These are phyloP conservation scores for Aspergillus udagawae DNA, from an alignment of 2,329 filamentous ascomycete species.

Conservation along the genomic window DNA sequence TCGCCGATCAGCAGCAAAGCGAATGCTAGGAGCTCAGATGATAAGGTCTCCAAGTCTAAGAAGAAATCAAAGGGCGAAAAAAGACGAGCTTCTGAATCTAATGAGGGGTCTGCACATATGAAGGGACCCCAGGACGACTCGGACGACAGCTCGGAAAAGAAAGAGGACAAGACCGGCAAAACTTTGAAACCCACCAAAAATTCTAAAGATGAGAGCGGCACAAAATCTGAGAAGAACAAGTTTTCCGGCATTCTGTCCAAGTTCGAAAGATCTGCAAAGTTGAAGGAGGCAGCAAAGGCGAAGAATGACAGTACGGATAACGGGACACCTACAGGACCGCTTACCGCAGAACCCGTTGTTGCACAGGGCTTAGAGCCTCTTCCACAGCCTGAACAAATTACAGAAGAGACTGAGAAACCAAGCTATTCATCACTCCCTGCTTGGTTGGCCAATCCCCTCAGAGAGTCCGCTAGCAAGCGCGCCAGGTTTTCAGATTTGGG, in stretches of 20 bases:
- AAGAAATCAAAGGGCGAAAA: conserved; percentile 36
- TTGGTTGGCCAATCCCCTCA: conserved; percentile 76
- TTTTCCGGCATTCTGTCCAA: conserved; percentile 37
- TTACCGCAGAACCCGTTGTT: conserved; percentile 27
- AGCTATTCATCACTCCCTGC: conserved; percentile 73
- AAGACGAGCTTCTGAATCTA: conserved; percentile 26
- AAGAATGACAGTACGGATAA: conserved; percentile 11
- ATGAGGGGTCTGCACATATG: conserved; percentile 27
- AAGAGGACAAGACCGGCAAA: conserved; percentile 1
- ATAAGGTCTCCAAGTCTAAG: conserved; percentile 15
- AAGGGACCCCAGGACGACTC: conserved; percentile 1
- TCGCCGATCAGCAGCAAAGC: conserved; percentile 24
- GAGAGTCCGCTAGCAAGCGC: conserved; percentile 58
- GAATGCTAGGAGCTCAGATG: conserved; percentile 20
- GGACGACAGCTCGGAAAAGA: conserved; percentile 17
- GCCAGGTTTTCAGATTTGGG: conserved; percentile 62
- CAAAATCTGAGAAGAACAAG: conserved; percentile 25
- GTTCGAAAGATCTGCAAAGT: conserved; percentile 33
- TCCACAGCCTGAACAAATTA: conserved; percentile 63
- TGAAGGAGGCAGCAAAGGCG: conserved; percentile 13
- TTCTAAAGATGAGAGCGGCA: conserved; percentile 20
- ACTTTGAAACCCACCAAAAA: conserved; percentile 4
- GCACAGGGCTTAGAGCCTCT: conserved; percentile 67
- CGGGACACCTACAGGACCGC: conserved; percentile 3
- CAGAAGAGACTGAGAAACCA: conserved; percentile 55